Conservation (phyloP, 2,329 filamentous ascomycete genomes). For the Aspergillus fructus region DNA sequence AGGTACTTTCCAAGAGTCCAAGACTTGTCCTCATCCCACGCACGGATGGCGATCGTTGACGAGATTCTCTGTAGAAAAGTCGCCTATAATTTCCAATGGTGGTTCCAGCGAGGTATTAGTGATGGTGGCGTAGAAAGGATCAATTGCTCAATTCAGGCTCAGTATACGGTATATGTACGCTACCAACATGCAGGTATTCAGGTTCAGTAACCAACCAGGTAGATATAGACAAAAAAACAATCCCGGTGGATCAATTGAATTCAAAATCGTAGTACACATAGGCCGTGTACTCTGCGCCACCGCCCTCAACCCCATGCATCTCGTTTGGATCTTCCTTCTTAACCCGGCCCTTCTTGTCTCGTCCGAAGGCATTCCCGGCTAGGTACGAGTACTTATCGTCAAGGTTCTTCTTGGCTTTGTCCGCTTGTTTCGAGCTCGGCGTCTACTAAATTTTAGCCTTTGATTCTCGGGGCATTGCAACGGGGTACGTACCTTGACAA, state of each 20-base stretch:
- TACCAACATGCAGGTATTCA: constrained; percentile 7
- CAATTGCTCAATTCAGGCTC: constrained; percentile 3
- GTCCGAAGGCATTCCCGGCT: constrained; percentile 87
- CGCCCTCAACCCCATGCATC: constrained; percentile 69
- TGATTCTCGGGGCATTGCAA: not conserved
- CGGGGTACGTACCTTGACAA: constrained; percentile 69
- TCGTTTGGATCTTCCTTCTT: constrained; percentile 90
- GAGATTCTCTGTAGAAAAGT: not conserved
- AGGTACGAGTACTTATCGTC: constrained; percentile 88
- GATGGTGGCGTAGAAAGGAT: not conserved
- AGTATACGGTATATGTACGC: constrained; percentile 11
- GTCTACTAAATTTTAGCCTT: constrained; percentile 58
- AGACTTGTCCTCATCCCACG: constrained; percentile 1
- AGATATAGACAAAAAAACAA: constrained; percentile 4
- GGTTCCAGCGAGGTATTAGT: not conserved
- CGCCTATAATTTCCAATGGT: not conserved
- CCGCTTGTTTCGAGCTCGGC: constrained; percentile 69
- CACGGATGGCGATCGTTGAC: not conserved
- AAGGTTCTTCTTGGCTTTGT: constrained; percentile 75
- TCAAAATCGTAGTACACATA: constrained; percentile 98
- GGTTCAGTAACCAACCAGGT: constrained; percentile 10
- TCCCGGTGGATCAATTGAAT: constrained; percentile 50
- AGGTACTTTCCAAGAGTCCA: not conserved
- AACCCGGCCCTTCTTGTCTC: constrained; percentile 89
- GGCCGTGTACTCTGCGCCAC: constrained; percentile 83